A percentile compares a stretch with the other conserved stretches of the same genome.
These are phyloP conservation scores for Raphanus sativus DNA, from an alignment of 345 rosid species.

Conservation along the genomic window DNA sequence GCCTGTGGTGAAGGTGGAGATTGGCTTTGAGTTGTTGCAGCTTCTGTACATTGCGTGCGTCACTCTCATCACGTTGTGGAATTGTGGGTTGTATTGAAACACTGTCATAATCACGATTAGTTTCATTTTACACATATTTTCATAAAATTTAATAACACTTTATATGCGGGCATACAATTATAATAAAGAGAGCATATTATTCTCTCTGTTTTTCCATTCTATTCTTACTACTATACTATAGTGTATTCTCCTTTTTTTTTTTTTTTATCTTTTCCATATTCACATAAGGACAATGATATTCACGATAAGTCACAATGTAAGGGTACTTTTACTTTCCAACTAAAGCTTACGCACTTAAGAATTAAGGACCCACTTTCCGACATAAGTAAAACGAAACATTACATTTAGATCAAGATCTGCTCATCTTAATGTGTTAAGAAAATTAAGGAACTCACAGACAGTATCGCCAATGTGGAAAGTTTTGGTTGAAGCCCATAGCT, in stretches of 20 bases:
- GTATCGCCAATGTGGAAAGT: too few species aligned
- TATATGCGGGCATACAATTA: not conserved
- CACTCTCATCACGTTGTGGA: too few species aligned
- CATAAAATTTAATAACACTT: not conserved
- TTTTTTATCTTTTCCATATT: too few species aligned
- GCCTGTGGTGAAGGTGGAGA: too few species aligned
- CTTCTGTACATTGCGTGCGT: too few species aligned
- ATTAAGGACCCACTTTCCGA: slow-evolving; percentile 16
- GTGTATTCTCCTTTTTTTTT: not conserved
- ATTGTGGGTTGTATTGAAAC: too few species aligned
- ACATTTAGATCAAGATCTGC: not conserved
- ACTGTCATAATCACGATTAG: not conserved
- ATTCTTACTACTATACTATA: not conserved
- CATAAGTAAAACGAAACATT: too few species aligned
- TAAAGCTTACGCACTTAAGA: slow-evolving; percentile 2
- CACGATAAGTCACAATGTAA: slow-evolving; percentile 2
- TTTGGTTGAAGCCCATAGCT: too few species aligned
- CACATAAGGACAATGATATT: too few species aligned
- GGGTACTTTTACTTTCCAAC: slow-evolving; percentile 21
- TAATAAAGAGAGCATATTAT: not conserved
- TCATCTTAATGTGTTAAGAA: slow-evolving; percentile 5
- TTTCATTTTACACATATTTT: not conserved
- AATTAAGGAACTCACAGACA: too few species aligned
- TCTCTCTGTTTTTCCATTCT: not conserved
- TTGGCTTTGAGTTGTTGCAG: too few species aligned